These are phyloP conservation scores for Andalucia godoyi DNA, from an alignment of 78 protist species.

Conservation along the genomic window DNA sequence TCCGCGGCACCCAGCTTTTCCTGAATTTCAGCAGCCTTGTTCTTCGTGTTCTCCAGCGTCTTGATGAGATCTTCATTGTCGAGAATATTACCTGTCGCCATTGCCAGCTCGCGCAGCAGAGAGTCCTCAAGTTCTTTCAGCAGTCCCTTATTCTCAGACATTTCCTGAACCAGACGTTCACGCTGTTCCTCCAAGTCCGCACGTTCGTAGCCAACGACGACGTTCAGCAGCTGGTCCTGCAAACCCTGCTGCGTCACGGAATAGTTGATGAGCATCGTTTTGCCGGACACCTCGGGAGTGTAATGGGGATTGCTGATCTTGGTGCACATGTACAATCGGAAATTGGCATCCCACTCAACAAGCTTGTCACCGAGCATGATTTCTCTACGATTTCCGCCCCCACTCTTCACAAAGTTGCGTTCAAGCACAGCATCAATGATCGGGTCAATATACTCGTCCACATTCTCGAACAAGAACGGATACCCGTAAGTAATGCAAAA, in stretches of 20 bases:
- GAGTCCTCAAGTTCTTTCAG: conserved; percentile 79
- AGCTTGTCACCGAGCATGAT: conserved; percentile 60
- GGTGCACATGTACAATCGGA: conserved; percentile 62
- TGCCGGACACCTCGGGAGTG: conserved; percentile 63
- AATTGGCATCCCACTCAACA: conserved; percentile 52
- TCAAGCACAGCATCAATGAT: conserved; percentile 74
- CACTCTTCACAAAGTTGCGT: conserved; percentile 5
- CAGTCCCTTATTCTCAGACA: conserved; percentile 29
- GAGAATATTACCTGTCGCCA: conserved; percentile 54
- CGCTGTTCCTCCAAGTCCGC: conserved; percentile 34
- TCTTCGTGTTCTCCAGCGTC: conserved; percentile 68
- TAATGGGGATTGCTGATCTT: conserved; percentile 69
- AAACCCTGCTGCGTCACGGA: conserved; percentile 71
- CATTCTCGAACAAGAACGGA: conserved; percentile 69
- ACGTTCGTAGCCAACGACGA: conserved; percentile 52
- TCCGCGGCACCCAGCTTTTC: conserved; percentile 46
- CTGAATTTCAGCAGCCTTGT: conserved; percentile 40
- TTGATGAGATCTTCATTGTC: conserved; percentile 69
- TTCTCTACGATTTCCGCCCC: conserved; percentile 3
- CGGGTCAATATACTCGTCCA: conserved; percentile 83
- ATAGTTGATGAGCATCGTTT: conserved; percentile 65
- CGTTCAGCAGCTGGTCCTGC: conserved; percentile 72
- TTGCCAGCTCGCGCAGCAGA: conserved; percentile 58
- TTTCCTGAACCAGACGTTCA: conserved; percentile 32
- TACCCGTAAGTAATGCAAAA: conserved; percentile 53